phyloP scores from a whole-genome alignment of 257 asterid genomes.

The Primulina tabacum region DNA sequence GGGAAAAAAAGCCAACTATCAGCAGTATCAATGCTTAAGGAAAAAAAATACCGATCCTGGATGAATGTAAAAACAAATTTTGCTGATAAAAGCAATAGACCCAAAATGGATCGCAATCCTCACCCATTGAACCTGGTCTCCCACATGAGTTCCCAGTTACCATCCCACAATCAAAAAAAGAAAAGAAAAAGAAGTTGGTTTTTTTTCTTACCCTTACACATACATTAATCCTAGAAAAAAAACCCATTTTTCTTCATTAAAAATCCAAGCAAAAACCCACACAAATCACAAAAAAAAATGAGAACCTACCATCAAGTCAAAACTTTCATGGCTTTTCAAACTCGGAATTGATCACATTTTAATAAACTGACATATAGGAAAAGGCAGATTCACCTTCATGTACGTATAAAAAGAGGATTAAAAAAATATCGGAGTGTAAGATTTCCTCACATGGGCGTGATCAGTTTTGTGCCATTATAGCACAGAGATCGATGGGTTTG shows the following conservation, averaged over 20 bases:
- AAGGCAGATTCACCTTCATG: slow-evolving; percentile 21
- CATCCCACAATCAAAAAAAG: slow-evolving; percentile 29
- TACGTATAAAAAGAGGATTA: slow-evolving; percentile 15
- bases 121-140: slow-evolving; percentile 69
- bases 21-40: slow-evolving; percentile 53
- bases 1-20: slow-evolving; percentile 29
- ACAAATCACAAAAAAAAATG: slow-evolving; percentile 26
- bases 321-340: slow-evolving; percentile 33
- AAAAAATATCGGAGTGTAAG: slow-evolving; percentile 11
- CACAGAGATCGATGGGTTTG: slow-evolving; percentile 31
- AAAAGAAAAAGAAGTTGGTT: neutral
- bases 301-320: slow-evolving; percentile 41
- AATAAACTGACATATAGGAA: slow-evolving; percentile 15
- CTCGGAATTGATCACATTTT: slow-evolving; percentile 26
- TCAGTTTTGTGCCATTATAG: slow-evolving; percentile 33
- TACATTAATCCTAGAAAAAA: slow-evolving; percentile 27
- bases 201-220: slow-evolving; percentile 14
- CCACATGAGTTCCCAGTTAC: slow-evolving; percentile 24
- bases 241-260: slow-evolving; percentile 24
- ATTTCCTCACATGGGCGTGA: slow-evolving; percentile 66
- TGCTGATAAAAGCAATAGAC: slow-evolving; percentile 46
- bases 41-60: slow-evolving; percentile 37
- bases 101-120: slow-evolving; percentile 90
- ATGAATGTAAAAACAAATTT: slow-evolving; percentile 39
- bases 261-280: neutral